These are phyloP conservation scores for Geranium rotundifolium DNA, from an alignment of 345 rosid genomes.

Conservation along the genomic window DNA sequence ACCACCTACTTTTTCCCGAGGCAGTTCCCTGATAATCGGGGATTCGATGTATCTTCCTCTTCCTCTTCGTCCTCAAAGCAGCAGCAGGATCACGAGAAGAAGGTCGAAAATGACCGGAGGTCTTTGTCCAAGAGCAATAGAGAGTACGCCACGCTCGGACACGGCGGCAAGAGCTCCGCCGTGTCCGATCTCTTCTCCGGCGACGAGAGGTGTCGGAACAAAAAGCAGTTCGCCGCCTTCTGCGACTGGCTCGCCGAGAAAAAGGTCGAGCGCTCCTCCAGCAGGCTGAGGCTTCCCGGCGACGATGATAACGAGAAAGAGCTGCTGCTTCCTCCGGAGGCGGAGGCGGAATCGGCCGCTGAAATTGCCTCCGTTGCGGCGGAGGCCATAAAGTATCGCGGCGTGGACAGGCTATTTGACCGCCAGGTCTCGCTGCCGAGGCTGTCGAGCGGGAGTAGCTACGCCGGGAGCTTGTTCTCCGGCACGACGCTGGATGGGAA, in stretches of 20 bases:
- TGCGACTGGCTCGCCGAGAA: constrained; percentile 55
- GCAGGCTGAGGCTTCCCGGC: constrained; percentile 12
- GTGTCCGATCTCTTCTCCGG: constrained; percentile 52
- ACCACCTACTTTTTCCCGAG: constrained; percentile 97
- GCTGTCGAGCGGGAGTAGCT: constrained; percentile 78
- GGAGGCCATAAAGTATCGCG: constrained; percentile 20
- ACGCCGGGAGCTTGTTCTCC: constrained; percentile 70
- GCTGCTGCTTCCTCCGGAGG: constrained; percentile 26
- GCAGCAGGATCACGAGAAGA: constrained; percentile 47
- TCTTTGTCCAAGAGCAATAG: constrained; percentile 11
- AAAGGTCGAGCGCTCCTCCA: constrained; percentile 31
- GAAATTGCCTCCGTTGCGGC: constrained; percentile 10
- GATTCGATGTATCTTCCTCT: constrained; percentile 34
- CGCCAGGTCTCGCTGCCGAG: constrained; percentile 61
- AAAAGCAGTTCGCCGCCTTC: constrained; percentile 54
- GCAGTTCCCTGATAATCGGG: constrained; percentile 72
- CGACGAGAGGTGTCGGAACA: constrained; percentile 30
- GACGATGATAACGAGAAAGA: constrained; percentile 42
- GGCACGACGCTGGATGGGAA: constrained; percentile 66
- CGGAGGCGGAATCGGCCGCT: not conserved
- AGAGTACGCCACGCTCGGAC: constrained; percentile 1
- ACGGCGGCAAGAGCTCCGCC: constrained; percentile 13
- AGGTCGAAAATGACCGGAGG: constrained; percentile 25
- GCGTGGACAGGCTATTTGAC: constrained; percentile 43
- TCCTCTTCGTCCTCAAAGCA: constrained; percentile 22